Evolutionary conservation across 768 basidiomycete species (phyloP).

Genomic region (Amyloporia xantha): DNA sequence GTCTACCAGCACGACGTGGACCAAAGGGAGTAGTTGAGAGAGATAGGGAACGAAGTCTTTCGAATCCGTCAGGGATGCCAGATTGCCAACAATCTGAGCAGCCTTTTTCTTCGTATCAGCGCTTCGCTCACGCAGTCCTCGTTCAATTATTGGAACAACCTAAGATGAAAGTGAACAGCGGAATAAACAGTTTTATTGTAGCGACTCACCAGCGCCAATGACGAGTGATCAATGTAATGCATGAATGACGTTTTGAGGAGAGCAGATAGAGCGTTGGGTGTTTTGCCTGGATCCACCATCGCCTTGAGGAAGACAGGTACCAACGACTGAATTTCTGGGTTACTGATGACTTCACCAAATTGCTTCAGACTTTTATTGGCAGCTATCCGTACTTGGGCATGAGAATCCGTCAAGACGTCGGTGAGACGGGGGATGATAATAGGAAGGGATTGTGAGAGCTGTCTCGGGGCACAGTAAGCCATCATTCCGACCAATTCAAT

Average conservation of each 20-base stretch:
- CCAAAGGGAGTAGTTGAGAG: conserved; percentile 79
- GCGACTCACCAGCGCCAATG: conserved; percentile 73
- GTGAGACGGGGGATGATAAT: conserved; percentile 96
- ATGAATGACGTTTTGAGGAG: conserved; percentile 93
- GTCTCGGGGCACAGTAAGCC: conserved; percentile 96
- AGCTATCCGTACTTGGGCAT: conserved; percentile 87
- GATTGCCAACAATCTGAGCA: conserved; percentile 95
- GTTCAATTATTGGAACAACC: conserved; percentile 93
- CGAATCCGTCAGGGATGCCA: conserved; percentile 82
- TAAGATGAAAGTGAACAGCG: conserved; percentile 23
- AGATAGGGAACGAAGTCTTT: conserved; percentile 95
- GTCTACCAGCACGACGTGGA: conserved; percentile 89
- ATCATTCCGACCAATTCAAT: conserved; percentile 97
- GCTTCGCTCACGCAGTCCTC: conserved; percentile 85
- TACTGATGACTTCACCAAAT: conserved; percentile 97
- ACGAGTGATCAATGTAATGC: conserved; percentile 97
- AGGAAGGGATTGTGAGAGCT: conserved; percentile 90
- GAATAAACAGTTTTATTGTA: background rate
- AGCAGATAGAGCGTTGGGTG: conserved; percentile 73
- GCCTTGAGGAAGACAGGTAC: conserved; percentile 90
- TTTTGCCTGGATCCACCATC: conserved; percentile 91
- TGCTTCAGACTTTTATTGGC: conserved; percentile 96
- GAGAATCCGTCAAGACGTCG: conserved; percentile 92
- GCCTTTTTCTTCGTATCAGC: conserved; percentile 95
- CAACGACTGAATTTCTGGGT: conserved; percentile 91